Percentiles rank a stretch among this genome's conserved stretches.
Conservation (phyloP, 2,329 filamentous ascomycete genomes). For the Apiospora pterosperma region DNA sequence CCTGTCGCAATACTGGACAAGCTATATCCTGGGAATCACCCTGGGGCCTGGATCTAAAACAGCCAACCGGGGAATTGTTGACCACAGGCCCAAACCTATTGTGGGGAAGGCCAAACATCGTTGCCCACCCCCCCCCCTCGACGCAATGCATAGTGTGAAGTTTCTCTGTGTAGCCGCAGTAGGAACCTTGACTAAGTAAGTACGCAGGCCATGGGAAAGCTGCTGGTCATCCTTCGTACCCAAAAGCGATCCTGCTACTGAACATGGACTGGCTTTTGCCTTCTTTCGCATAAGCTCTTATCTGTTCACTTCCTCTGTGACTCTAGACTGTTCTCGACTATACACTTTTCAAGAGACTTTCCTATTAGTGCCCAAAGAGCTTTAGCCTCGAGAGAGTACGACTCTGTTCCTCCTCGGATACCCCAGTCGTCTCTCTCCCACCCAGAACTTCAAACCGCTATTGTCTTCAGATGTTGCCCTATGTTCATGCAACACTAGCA, state of each 20-base stretch:
- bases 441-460: slow-evolving; percentile 19
- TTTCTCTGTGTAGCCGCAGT: slow-evolving; percentile 26
- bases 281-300: slow-evolving; percentile 9
- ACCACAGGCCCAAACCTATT: slow-evolving; percentile 25
- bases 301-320: slow-evolving; percentile 16
- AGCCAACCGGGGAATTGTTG: slow-evolving; percentile 21
- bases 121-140: slow-evolving; percentile 22
- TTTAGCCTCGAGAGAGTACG: neutral
- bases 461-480: slow-evolving; percentile 25
- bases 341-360: slow-evolving; percentile 12
- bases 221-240: slow-evolving; percentile 9
- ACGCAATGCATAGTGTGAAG: slow-evolving; percentile 31
- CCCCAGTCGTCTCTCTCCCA: slow-evolving; percentile 13
- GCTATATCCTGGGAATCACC: slow-evolving; percentile 12
- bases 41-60: slow-evolving; percentile 7
- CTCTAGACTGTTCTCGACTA: slow-evolving; percentile 17
- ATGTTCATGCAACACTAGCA: slow-evolving; percentile 28
- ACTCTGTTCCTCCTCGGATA: neutral
- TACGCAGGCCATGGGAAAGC: slow-evolving; percentile 15
- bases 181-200: slow-evolving; percentile 24
- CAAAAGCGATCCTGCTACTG: slow-evolving; percentile 20
- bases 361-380: neutral
- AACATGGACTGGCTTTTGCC: neutral
- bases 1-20: neutral
- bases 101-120: slow-evolving; percentile 31